These are phyloP conservation scores for Vigna radiata DNA, from an alignment of 306 rosid genomes.

Conservation along the genomic window DNA sequence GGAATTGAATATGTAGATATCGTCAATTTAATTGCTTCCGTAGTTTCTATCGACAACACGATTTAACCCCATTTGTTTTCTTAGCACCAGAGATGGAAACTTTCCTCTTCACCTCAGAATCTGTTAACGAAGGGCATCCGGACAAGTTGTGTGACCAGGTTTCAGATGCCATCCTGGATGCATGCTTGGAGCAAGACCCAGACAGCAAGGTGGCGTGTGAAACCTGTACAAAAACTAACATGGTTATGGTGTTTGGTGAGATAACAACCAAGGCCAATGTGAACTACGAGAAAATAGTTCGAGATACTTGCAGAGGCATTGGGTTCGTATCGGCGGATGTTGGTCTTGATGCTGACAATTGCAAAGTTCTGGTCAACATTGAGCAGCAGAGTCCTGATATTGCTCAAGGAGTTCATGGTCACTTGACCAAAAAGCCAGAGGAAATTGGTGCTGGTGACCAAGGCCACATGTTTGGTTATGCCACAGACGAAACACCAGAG, in stretches of 20 bases:
- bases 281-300: conserved; percentile 70
- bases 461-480: conserved; percentile 94
- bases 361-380: conserved; percentile 67
- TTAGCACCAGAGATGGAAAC: conserved; percentile 64
- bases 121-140: conserved; percentile 88
- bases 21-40: not conserved
- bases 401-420: conserved; percentile 81
- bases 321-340: conserved; percentile 72
- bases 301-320: conserved; percentile 75
- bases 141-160: conserved; percentile 90
- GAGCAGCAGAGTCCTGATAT: conserved; percentile 80
- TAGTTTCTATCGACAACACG: not conserved
- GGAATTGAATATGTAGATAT: not conserved
- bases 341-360: conserved; percentile 76
- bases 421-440: conserved; percentile 58
- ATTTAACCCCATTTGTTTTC: conserved; percentile 33
- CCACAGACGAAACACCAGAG: conserved; percentile 85
- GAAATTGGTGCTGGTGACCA: conserved; percentile 87
- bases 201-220: conserved; percentile 89
- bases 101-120: conserved; percentile 86
- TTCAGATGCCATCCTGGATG: conserved; percentile 85
- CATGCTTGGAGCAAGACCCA: conserved; percentile 84
- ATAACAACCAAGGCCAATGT: conserved; percentile 75
- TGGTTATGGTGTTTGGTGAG: conserved; percentile 94
- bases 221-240: conserved; percentile 87